phyloP scores from a whole-genome alignment of 805 yeast species.

The Saccharomycopsis capsularis region DNA sequence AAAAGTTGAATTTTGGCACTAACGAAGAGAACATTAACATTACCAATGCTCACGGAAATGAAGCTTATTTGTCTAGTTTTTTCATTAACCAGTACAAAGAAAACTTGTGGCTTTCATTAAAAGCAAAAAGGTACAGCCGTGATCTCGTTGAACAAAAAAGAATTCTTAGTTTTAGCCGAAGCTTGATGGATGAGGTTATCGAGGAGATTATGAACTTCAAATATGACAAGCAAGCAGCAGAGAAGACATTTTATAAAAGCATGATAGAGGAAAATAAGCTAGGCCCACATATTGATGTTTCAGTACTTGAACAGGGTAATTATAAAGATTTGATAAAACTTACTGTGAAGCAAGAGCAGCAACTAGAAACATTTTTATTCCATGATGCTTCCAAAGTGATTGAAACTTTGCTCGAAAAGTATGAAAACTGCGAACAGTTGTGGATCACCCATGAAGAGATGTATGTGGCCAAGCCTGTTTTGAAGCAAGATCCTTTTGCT shows the following conservation, averaged over 20 bases:
- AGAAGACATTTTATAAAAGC: constrained; percentile 6
- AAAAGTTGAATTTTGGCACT: constrained; percentile 12
- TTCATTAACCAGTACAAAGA: constrained; percentile 39
- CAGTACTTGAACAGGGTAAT: constrained; percentile 5
- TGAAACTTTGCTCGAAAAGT: constrained; percentile 46
- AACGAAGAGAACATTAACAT: constrained; percentile 13
- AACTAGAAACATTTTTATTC: constrained; percentile 9
- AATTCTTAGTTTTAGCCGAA: constrained; percentile 60
- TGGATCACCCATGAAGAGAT: constrained; percentile 79
- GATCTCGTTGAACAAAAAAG: constrained; percentile 71
- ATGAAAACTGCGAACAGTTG: constrained; percentile 60
- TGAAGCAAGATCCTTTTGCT: constrained; percentile 56
- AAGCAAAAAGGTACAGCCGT: constrained; percentile 76
- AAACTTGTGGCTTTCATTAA: constrained; percentile 80
- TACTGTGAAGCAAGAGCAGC: constrained; percentile 2
- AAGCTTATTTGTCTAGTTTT: constrained; percentile 10
- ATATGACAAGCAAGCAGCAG: constrained; percentile 12
- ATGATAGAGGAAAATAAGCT: constrained; percentile 4
- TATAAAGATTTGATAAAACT: constrained; percentile 8
- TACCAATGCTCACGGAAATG: constrained; percentile 17
- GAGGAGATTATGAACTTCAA: constrained; percentile 63
- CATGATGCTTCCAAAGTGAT: constrained; percentile 46
- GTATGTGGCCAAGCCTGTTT: constrained; percentile 69
- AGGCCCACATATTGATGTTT: background rate
- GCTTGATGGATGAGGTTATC: constrained; percentile 64